Evolutionary conservation across 164 flowering plant species (phyloP).

Genomic region (Annona squamosa): DNA sequence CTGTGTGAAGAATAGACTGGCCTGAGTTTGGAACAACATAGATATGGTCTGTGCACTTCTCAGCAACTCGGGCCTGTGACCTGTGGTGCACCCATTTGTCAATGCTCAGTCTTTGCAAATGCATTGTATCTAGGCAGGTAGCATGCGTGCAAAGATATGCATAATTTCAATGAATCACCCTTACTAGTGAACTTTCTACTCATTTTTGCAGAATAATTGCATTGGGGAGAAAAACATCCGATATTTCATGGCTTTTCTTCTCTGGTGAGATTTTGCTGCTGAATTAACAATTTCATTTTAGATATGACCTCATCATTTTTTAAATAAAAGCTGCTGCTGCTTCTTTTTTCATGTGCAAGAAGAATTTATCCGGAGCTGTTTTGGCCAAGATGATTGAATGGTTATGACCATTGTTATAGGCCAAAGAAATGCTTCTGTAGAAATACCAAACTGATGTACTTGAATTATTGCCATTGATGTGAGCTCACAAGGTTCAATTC

Average conservation of each 20-base stretch:
- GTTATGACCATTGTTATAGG: neutral
- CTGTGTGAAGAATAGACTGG: neutral
- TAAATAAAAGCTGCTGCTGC: neutral
- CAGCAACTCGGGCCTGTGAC: neutral
- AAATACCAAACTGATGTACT: neutral
- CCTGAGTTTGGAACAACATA: neutral
- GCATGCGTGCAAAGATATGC: neutral
- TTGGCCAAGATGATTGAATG: neutral
- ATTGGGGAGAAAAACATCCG: constrained; percentile 92
- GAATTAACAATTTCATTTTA: neutral
- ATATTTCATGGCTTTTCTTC: constrained; percentile 81
- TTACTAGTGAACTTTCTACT: neutral
- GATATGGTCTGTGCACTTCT: neutral
- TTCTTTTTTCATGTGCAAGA: neutral
- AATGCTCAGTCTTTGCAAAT: neutral
- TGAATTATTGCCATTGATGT: neutral
- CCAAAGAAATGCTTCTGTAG: neutral
- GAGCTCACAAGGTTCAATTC: neutral
- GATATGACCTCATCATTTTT: neutral
- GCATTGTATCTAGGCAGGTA: neutral
- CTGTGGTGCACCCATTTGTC: neutral
- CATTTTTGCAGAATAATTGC: constrained; percentile 82
- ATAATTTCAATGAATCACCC: neutral
- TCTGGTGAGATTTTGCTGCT: constrained; percentile 52
- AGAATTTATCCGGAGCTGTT: neutral